Evolutionary conservation across 225 moss, liverwort and hornwort species (phyloP).

Genomic region (Anthoceros angustus): DNA sequence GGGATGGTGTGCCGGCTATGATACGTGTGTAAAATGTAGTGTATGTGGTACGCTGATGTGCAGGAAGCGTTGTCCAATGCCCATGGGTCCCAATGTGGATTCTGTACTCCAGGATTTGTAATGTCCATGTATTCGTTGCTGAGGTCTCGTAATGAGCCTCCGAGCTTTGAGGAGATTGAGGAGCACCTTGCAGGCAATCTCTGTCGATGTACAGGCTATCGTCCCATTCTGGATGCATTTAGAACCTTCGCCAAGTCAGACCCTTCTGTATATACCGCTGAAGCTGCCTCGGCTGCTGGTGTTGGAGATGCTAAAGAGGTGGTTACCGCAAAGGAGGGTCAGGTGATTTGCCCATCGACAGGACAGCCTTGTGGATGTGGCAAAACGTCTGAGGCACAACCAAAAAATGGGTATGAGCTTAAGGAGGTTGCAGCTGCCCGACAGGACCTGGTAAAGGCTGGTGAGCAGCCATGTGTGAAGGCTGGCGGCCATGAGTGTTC

Average conservation of each 20-base stretch:
- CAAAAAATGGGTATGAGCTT: background rate
- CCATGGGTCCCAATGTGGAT: slow-evolving; percentile 94
- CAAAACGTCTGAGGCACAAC: slow-evolving; percentile 8
- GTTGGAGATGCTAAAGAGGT: background rate
- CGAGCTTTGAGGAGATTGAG: slow-evolving; percentile 69
- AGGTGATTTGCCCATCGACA: slow-evolving; percentile 58
- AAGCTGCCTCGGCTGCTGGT: slow-evolving; percentile 47
- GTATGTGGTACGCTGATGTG: background rate
- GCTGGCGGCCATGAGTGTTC: slow-evolving; percentile 14
- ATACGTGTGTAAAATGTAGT: background rate
- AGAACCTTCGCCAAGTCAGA: slow-evolving; percentile 77
- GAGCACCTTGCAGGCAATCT: slow-evolving; percentile 86
- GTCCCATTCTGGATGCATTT: slow-evolving; percentile 91
- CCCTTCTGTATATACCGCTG: slow-evolving; percentile 47
- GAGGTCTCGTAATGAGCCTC: slow-evolving; percentile 37
- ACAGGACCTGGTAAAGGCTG: background rate
- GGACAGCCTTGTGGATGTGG: slow-evolving; percentile 84
- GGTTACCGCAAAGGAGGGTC: slow-evolving; percentile 7
- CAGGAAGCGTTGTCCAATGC: slow-evolving; percentile 75
- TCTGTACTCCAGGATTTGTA: slow-evolving; percentile 90
- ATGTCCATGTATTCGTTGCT: slow-evolving; percentile 96
- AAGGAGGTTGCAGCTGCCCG: background rate
- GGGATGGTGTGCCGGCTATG: background rate
- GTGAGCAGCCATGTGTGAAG: background rate
- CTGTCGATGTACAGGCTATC: slow-evolving; percentile 90